phyloP scores from a whole-genome alignment of 1,139 yeast species.

The Magnusiomyces tetraspermus region DNA sequence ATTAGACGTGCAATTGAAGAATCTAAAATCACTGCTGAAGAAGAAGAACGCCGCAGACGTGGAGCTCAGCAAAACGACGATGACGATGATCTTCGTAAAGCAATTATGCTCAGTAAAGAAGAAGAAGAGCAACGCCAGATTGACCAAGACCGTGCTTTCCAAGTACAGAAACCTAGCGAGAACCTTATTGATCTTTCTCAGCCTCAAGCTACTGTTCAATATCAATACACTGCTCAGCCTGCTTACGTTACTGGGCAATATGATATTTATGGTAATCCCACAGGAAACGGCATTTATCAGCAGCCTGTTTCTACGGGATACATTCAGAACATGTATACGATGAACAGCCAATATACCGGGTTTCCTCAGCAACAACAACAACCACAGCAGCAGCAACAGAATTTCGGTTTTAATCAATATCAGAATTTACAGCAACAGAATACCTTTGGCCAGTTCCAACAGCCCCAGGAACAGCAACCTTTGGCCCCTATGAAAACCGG shows the following conservation, averaged over 20 bases:
- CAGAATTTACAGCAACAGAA: constrained; percentile 34
- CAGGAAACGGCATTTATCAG: constrained; percentile 31
- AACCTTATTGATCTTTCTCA: constrained; percentile 27
- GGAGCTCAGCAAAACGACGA: constrained; percentile 29
- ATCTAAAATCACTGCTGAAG: constrained; percentile 75
- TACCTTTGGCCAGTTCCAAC: constrained; percentile 17
- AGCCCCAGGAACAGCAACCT: constrained; percentile 36
- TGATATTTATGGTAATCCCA: constrained; percentile 74
- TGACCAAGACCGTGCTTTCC: constrained; percentile 26
- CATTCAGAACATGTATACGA: constrained; percentile 36
- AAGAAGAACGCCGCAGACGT: constrained; percentile 58
- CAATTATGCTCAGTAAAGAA: constrained; percentile 73
- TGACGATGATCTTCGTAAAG: constrained; percentile 71
- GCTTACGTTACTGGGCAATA: constrained; percentile 12
- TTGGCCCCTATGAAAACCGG: constrained; percentile 64
- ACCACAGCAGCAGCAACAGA: constrained; percentile 25
- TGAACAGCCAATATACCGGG: constrained; percentile 29
- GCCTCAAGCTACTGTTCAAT: constrained; percentile 16
- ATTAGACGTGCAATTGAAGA: constrained; percentile 75
- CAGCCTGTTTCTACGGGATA: constrained; percentile 47
- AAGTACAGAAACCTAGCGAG: constrained; percentile 5
- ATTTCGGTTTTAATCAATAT: constrained; percentile 15
- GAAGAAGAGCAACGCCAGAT: constrained; percentile 52
- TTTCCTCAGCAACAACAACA: constrained; percentile 32
- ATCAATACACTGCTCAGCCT: constrained; percentile 8